A percentile compares a stretch with the other conserved stretches of the same genome.
Conservation (phyloP, 495 filamentous ascomycete genomes). For the Penicillium steckii region DNA sequence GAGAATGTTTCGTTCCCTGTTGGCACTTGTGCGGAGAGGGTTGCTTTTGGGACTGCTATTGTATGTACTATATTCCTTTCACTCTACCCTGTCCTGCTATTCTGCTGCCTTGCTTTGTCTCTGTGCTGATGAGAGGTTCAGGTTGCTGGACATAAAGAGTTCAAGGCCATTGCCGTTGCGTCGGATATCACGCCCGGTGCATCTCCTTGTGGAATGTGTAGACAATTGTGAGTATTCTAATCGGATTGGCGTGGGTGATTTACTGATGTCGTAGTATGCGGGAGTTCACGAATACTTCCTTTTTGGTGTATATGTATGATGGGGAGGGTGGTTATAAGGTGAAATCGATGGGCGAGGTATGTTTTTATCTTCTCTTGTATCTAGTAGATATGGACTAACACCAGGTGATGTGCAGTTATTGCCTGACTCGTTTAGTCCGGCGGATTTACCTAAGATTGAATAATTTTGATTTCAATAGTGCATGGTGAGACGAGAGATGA, state of each 20-base stretch:
- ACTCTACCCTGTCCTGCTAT: background rate
- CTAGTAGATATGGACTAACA: too few species aligned
- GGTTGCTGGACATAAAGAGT: conserved; percentile 62
- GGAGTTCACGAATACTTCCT: conserved; percentile 67
- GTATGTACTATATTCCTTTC: too few species aligned
- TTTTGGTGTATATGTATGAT: conserved; percentile 92
- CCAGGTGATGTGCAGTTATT: conserved; percentile 55
- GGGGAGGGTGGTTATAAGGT: conserved; percentile 64
- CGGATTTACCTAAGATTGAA: conserved; percentile 37
- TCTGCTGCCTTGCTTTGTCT: too few species aligned
- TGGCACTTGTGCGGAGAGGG: conserved; percentile 89
- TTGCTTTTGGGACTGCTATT: conserved; percentile 80
- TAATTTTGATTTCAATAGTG: too few species aligned
- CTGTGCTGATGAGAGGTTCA: conserved; percentile 17
- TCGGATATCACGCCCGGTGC: conserved; percentile 75
- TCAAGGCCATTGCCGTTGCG: conserved; percentile 83
- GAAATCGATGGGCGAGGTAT: conserved; percentile 72
- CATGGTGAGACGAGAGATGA: too few species aligned
- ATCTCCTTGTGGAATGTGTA: conserved; percentile 70
- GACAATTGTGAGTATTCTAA: conserved; percentile 36
- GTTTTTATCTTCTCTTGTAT: conserved; percentile 12
- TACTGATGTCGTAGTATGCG: conserved; percentile 57
- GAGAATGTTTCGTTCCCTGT: conserved; percentile 95
- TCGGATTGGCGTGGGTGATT: too few species aligned
- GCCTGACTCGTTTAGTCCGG: conserved; percentile 71